A percentile compares a stretch with the other conserved stretches of the same genome.
Evolutionary conservation across 1,284 basidiomycete genomes (phyloP).

Genomic region (Ustilago curta): DNA sequence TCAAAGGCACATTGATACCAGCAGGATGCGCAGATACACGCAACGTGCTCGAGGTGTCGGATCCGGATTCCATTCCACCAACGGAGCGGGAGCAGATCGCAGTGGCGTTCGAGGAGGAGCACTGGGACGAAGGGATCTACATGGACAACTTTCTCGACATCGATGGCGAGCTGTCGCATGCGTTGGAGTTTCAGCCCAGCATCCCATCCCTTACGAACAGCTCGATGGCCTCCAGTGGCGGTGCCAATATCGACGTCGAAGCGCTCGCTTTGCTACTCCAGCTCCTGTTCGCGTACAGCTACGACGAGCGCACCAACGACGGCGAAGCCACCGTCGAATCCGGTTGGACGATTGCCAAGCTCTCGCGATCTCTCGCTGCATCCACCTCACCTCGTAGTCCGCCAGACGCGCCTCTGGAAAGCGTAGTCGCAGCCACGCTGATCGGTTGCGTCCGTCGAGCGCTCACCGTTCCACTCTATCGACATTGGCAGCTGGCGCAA

Average conservation of each 20-base stretch:
- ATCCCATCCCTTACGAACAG: background rate
- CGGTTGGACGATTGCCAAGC: conserved; percentile 49
- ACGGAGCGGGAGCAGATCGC: conserved; percentile 19
- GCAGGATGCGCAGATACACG: conserved; percentile 25
- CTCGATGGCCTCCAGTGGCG: background rate
- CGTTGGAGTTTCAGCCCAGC: conserved; percentile 14
- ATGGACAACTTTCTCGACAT: conserved; percentile 48
- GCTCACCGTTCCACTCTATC: conserved; percentile 36
- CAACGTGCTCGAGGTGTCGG: conserved; percentile 36
- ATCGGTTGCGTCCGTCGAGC: conserved; percentile 28
- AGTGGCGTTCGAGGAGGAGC: conserved; percentile 26
- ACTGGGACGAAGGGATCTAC: conserved; percentile 50
- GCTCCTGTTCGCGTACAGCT: conserved; percentile 40
- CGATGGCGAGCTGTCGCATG: conserved; percentile 32
- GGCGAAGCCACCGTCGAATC: conserved; percentile 51
- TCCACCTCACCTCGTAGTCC: conserved; percentile 1
- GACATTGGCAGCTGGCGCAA: conserved; percentile 37
- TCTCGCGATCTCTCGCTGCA: conserved; percentile 29
- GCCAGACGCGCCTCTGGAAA: background rate
- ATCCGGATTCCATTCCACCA: conserved; percentile 22
- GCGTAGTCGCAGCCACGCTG: conserved; percentile 12
- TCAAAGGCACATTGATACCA: conserved; percentile 21
- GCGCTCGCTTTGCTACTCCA: conserved; percentile 21
- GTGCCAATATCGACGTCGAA: conserved; percentile 14
- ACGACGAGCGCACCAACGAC: conserved; percentile 45